phyloP scores from a whole-genome alignment of 768 basidiomycete genomes.

The Peribolospora baueri region DNA sequence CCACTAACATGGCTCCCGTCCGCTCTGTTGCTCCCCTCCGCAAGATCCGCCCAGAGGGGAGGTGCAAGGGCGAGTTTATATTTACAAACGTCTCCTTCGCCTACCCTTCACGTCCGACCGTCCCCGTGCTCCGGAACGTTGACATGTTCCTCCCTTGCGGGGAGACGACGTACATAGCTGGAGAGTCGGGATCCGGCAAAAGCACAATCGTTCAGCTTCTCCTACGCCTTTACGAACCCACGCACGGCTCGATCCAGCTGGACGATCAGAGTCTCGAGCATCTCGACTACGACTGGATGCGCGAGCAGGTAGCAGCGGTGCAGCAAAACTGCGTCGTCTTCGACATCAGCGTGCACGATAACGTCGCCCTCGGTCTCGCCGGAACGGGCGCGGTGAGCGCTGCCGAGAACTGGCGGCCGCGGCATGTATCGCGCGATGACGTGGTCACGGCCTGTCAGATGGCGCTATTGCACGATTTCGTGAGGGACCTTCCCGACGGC shows the following conservation, averaged over 20 bases:
- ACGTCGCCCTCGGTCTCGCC: slow-evolving; percentile 53
- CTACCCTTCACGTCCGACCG: slow-evolving; percentile 40
- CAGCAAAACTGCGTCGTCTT: slow-evolving; percentile 54
- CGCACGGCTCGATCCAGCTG: slow-evolving; percentile 37
- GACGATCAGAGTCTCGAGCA: slow-evolving; percentile 61
- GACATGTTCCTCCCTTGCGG: slow-evolving; percentile 42
- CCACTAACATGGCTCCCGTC: slow-evolving; percentile 16
- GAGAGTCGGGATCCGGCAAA: slow-evolving; percentile 54
- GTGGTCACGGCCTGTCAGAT: slow-evolving; percentile 61
- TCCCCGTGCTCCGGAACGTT: slow-evolving; percentile 34
- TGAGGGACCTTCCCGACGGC: slow-evolving; percentile 55
- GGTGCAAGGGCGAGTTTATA: slow-evolving; percentile 46
- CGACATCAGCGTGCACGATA: slow-evolving; percentile 56
- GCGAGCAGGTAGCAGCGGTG: slow-evolving; percentile 46
- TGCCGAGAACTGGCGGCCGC: slow-evolving; percentile 20
- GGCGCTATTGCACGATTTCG: slow-evolving; percentile 69
- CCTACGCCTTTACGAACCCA: slow-evolving; percentile 47
- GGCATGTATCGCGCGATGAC: slow-evolving; percentile 37
- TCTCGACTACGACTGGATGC: slow-evolving; percentile 46
- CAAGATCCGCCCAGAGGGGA: slow-evolving; percentile 35
- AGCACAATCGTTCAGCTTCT: slow-evolving; percentile 41
- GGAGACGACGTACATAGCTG: slow-evolving; percentile 59
- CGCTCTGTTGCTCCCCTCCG: slow-evolving; percentile 21
- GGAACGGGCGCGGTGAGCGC: slow-evolving; percentile 19
- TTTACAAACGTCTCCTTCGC: slow-evolving; percentile 38